Percentiles rank a stretch among this genome's conserved stretches.
Evolutionary conservation across 2,329 filamentous ascomycete species (phyloP).

Genomic region (Scopulariopsis brevicaulis): DNA sequence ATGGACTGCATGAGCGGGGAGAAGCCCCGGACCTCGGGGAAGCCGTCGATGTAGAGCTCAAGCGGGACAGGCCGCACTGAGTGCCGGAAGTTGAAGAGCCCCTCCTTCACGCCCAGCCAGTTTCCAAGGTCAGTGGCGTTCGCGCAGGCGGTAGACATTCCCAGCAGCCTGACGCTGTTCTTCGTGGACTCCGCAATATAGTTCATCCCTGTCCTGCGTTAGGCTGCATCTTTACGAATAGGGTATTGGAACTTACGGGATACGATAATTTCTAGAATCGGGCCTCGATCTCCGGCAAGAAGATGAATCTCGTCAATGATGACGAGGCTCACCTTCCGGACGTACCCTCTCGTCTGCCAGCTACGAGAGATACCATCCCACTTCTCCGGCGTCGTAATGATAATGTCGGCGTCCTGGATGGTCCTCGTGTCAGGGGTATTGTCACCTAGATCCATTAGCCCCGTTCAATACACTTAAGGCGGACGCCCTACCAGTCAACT

Average conservation of each 20-base stretch:
- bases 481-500: constrained; percentile 58
- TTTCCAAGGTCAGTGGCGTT: constrained; percentile 91
- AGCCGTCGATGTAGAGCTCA: constrained; percentile 95
- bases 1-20: constrained; percentile 98
- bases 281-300: constrained; percentile 89
- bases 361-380: constrained; percentile 99
- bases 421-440: constrained; percentile 96
- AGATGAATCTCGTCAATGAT: constrained; percentile 99
- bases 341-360: constrained; percentile 96
- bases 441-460: constrained; percentile 36
- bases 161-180: constrained; percentile 75
- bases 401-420: constrained; percentile 92
- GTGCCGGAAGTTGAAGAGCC: constrained; percentile 92
- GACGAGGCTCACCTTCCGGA: constrained; percentile 86
- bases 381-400: constrained; percentile 98
- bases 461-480: neutral
- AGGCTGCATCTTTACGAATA: neutral
- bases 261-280: constrained; percentile 95
- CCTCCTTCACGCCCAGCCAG: constrained; percentile 94
- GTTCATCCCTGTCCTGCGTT: constrained; percentile 60
- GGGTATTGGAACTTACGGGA: constrained; percentile 31
- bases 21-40: constrained; percentile 89
- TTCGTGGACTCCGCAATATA: constrained; percentile 95
- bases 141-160: constrained; percentile 98
- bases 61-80: constrained; percentile 92